Conservation (phyloP, 2,329 filamentous ascomycete species). For the Thermothelomyces thermophilus region DNA sequence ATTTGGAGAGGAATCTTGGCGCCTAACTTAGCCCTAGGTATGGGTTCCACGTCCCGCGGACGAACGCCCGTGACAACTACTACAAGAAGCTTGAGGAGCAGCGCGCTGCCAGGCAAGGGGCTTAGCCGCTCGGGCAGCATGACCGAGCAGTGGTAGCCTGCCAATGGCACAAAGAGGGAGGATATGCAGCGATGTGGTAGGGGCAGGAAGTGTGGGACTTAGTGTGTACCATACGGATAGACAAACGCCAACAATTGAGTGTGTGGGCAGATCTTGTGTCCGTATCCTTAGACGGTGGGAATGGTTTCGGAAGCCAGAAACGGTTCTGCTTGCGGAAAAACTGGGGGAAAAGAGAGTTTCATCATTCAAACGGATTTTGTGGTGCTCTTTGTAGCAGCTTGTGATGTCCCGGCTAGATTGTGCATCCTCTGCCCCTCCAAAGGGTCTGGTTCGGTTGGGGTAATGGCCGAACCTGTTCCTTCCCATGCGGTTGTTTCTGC, state of each 20-base stretch:
- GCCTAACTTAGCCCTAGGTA: constrained; percentile 39
- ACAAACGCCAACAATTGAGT: constrained; percentile 24
- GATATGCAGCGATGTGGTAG: background rate
- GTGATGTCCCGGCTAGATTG: constrained; percentile 27
- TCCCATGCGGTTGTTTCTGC: constrained; percentile 62
- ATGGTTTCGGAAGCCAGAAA: background rate
- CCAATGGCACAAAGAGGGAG: constrained; percentile 5
- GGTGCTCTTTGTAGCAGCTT: background rate
- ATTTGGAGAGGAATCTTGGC: background rate
- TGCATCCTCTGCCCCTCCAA: constrained; percentile 27
- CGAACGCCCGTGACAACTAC: constrained; percentile 50
- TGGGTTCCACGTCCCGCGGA: constrained; percentile 57
- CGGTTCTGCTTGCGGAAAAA: background rate
- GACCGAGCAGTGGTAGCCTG: background rate
- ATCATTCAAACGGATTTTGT: background rate
- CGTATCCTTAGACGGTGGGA: constrained; percentile 6
- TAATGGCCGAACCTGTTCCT: constrained; percentile 26
- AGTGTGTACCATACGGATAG: constrained; percentile 25
- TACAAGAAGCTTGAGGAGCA: constrained; percentile 53
- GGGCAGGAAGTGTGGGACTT: constrained; percentile 3
- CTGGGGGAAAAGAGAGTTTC: background rate
- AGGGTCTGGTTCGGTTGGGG: constrained; percentile 10
- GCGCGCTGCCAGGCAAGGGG: constrained; percentile 36
- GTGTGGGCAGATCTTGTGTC: constrained; percentile 7
- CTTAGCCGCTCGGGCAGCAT: constrained; percentile 4